phyloP scores from a whole-genome alignment of 257 asterid genomes.

The Solanum sejunctum region DNA sequence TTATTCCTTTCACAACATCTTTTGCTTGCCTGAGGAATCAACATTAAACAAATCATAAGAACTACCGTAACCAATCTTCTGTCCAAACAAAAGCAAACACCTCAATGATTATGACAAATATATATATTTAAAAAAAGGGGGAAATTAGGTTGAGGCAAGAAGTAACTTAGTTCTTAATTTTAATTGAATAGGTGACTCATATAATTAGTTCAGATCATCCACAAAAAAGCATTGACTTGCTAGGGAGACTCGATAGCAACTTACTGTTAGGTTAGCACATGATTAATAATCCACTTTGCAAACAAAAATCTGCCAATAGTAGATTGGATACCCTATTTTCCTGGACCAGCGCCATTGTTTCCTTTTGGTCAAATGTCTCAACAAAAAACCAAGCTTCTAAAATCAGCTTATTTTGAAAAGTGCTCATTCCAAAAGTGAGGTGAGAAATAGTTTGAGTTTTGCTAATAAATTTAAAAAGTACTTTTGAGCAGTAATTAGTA shows the following conservation, averaged over 20 bases:
- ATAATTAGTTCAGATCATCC: background rate
- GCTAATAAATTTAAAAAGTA: too few species aligned
- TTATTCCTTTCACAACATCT: conserved; percentile 1
- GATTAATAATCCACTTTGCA: background rate
- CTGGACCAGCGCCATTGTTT: background rate
- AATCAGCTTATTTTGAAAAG: too few species aligned
- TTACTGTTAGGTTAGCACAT: background rate
- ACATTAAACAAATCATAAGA: background rate
- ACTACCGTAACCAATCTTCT: background rate
- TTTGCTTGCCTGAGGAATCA: conserved; percentile 5
- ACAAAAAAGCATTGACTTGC: background rate
- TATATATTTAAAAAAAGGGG: background rate
- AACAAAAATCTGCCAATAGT: background rate
- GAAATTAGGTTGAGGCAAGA: background rate
- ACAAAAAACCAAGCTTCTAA: background rate
- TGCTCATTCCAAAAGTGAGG: too few species aligned
- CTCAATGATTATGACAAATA: background rate
- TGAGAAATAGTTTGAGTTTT: too few species aligned
- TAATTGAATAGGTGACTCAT: background rate
- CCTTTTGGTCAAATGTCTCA: background rate
- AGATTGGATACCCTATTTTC: background rate
- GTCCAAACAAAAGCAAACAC: background rate
- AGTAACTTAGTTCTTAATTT: background rate
- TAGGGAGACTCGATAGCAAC: background rate
- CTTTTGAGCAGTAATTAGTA: too few species aligned